Conservation (phyloP, 169 alveolate species). For the Plasmodium chabaudi region DNA sequence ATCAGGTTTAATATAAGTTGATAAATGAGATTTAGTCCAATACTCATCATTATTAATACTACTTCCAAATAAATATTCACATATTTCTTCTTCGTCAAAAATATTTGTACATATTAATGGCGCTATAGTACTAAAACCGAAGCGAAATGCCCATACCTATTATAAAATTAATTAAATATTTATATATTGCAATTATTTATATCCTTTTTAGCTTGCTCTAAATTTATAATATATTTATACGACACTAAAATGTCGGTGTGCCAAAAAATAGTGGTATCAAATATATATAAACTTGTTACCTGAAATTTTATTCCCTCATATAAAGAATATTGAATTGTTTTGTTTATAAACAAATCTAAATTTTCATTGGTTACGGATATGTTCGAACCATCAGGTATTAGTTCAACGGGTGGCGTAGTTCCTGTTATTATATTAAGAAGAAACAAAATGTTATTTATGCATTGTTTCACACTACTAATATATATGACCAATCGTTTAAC, state of each 20-base stretch:
- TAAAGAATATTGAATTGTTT: constrained; percentile 76
- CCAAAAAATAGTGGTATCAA: neutral
- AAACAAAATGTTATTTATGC: neutral
- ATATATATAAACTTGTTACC: neutral
- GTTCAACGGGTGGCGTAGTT: constrained; percentile 75
- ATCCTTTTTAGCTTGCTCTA: neutral
- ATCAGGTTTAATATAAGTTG: constrained; percentile 89
- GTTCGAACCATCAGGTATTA: constrained; percentile 78
- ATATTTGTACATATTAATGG: constrained; percentile 80
- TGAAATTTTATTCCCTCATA: constrained; percentile 81
- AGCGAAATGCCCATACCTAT: constrained; percentile 81
- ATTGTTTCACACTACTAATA: neutral
- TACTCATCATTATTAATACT: constrained; percentile 75
- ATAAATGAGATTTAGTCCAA: constrained; percentile 84
- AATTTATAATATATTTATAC: too few species aligned
- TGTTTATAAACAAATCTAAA: constrained; percentile 74
- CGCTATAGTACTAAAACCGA: constrained; percentile 82
- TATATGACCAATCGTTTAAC: neutral
- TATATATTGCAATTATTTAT: neutral
- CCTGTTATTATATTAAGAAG: constrained; percentile 22
- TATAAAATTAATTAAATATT: neutral
- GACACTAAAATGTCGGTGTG: too few species aligned
- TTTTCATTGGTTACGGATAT: constrained; percentile 77
- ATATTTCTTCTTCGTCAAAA: constrained; percentile 80
- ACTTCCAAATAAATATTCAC: constrained; percentile 78